A percentile compares a stretch with the other conserved stretches of the same genome.
phyloP scores from a whole-genome alignment of 495 filamentous ascomycete species.

The Aspergillus incahuasiensis region DNA sequence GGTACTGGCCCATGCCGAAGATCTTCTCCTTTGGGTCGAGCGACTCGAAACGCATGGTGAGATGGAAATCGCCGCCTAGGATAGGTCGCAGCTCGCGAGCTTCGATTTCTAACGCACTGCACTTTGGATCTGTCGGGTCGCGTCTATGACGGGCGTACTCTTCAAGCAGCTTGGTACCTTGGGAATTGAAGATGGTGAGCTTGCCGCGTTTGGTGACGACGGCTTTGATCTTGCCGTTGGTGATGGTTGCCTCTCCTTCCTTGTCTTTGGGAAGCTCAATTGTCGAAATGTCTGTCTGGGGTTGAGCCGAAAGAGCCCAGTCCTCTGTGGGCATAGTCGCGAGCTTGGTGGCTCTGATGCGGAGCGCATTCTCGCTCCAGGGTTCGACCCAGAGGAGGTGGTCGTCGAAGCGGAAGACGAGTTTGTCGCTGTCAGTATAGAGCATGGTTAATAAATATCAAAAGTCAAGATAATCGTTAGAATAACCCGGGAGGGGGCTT shows the following conservation, averaged over 20 bases:
- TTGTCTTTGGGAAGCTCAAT: slow-evolving; percentile 24
- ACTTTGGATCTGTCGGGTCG: slow-evolving; percentile 50
- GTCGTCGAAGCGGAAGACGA: slow-evolving; percentile 48
- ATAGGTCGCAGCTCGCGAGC: slow-evolving; percentile 52
- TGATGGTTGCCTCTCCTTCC: slow-evolving; percentile 35
- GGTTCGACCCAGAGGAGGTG: slow-evolving; percentile 52
- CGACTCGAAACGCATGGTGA: slow-evolving; percentile 51
- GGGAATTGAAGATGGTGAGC: slow-evolving; percentile 44
- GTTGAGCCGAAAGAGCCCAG: slow-evolving; percentile 45
- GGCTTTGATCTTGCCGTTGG: slow-evolving; percentile 49
- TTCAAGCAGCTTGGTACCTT: slow-evolving; percentile 45
- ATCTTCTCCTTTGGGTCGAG: slow-evolving; percentile 48
- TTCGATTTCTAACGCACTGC: slow-evolving; percentile 48
- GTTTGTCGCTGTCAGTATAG: slow-evolving; percentile 33
- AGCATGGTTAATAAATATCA: slow-evolving; percentile 30
- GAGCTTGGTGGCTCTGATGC: slow-evolving; percentile 49
- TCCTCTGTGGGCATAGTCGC: slow-evolving; percentile 44
- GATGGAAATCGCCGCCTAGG: slow-evolving; percentile 46
- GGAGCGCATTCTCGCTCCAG: slow-evolving; percentile 51
- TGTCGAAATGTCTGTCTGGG: slow-evolving; percentile 8
- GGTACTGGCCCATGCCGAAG: slow-evolving; percentile 61
- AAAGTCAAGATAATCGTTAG: too few relatives aligned
- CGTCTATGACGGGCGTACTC: slow-evolving; percentile 52
- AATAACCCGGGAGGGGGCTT: too few relatives aligned
- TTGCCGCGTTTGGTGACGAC: slow-evolving; percentile 44